A percentile compares a stretch with the other conserved stretches of the same genome.
phyloP scores from a whole-genome alignment of 352 stramenopile genomes.

The Globisporangium viniferum region DNA sequence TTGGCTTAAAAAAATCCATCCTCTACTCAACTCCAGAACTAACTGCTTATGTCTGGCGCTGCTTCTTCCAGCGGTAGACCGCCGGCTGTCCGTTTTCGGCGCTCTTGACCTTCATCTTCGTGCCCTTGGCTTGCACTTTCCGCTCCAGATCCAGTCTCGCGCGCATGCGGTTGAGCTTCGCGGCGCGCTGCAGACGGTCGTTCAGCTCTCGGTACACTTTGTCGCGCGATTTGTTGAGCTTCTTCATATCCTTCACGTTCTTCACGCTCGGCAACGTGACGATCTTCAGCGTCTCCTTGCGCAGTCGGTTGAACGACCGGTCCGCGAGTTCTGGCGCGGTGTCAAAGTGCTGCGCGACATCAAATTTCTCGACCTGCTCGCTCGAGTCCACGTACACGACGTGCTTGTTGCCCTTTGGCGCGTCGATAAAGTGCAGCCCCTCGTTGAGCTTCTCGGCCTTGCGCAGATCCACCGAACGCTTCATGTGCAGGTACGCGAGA shows the following conservation, averaged over 20 bases:
- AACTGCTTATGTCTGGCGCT: constrained; percentile 74
- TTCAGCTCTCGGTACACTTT: constrained; percentile 64
- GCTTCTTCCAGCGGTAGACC: constrained; percentile 87
- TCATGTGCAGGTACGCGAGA: constrained; percentile 92
- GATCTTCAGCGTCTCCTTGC: constrained; percentile 56
- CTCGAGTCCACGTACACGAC: constrained; percentile 93
- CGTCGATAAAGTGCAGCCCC: constrained; percentile 78
- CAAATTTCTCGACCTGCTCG: constrained; percentile 78
- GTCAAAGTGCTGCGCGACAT: constrained; percentile 92
- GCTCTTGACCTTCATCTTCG: constrained; percentile 74
- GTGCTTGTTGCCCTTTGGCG: constrained; percentile 86
- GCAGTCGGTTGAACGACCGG: constrained; percentile 71
- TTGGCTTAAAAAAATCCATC: constrained; percentile 3
- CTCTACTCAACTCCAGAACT: constrained; percentile 5
- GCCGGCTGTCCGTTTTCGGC: constrained; percentile 64
- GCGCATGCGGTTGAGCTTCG: constrained; percentile 70
- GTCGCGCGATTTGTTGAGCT: constrained; percentile 60
- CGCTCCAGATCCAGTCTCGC: constrained; percentile 77
- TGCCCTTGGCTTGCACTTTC: constrained; percentile 84
- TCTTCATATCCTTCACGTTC: constrained; percentile 43
- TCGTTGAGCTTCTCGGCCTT: constrained; percentile 78
- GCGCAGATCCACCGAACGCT: constrained; percentile 67
- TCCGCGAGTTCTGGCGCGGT: constrained; percentile 71
- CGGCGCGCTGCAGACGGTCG: constrained; percentile 60
- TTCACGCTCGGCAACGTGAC: constrained; percentile 27